Base-by-base conservation (phyloP, 768 basidiomycete genomes). In the Tylopilus vinaceipallidus region DNA sequence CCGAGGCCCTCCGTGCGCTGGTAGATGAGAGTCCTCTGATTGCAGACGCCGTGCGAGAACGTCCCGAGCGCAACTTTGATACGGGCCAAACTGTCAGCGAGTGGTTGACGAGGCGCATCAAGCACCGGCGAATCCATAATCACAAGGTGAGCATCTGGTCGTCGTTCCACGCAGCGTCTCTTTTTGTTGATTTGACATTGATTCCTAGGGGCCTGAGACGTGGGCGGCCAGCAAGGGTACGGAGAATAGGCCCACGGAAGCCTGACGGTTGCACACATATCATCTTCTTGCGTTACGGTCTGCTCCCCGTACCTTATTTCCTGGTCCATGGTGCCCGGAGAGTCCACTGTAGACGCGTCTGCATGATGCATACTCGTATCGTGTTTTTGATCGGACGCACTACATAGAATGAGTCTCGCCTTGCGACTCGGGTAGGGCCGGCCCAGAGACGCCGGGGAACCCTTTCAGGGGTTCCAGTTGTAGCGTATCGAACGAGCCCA, bases 11-110 rank as follows among this genome's bases (percentile, higher is more conserved):
- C 9, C 74, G 72, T 8, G 76, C 84, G 3, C 66, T 85, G 6
- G 65, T 71, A 0, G 74, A 81, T 23, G 71, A 78, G 7, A 85
- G 83, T 48, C 55, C 70, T 0, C 47, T 77, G 2, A 76, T 86
- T 14, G 76, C 79, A 0, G 71, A 75, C 2, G 71, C 75, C 6
- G 68, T 68, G n/a, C 57, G 49, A 8, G 63, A 65, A 11, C 58
- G 56, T 3, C 66, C 71, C 1, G 77, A 73, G 16, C 69, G 59
- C 71, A 64, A 63, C 47, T 73, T 64, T 44, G 50, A 69, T 19
- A 71, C 69, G 1, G 67, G 64, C 13, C 48, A 64, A 1, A 78
- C 76, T 1, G 66, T 73, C 3, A 55, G 50, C 4, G 70, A 71
- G 14, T 78, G 76, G 76, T 74, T 74, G 30, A 55, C 65, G 4